Evolutionary conservation across 768 basidiomycete species (phyloP).

Genomic region (Cyclocybe cylindracea): DNA sequence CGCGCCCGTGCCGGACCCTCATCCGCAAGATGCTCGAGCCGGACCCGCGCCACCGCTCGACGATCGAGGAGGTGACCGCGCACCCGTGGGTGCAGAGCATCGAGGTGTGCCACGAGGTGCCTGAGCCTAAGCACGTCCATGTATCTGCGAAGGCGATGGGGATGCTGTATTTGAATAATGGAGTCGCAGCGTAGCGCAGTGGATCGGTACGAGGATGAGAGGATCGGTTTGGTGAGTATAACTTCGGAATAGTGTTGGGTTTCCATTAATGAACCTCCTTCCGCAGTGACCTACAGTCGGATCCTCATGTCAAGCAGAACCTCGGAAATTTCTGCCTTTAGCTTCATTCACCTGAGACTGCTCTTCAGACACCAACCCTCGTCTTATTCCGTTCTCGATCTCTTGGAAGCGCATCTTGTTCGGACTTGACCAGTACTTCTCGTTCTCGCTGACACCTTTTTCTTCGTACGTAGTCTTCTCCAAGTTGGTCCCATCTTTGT

Average conservation of each 20-base stretch:
- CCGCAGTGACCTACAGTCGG: no score
- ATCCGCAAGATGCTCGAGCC: slow-evolving; percentile 96
- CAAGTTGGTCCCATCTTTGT: no score
- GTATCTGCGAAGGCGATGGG: slow-evolving; percentile 63
- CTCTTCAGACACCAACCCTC: no score
- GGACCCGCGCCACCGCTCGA: slow-evolving; percentile 72
- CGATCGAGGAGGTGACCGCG: slow-evolving; percentile 79
- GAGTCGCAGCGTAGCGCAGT: slow-evolving; percentile 3
- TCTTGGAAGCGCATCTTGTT: no score
- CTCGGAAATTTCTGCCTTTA: no score
- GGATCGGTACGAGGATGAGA: not conserved
- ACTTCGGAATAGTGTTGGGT: not conserved
- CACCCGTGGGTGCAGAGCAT: slow-evolving; percentile 81
- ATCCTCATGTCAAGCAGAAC: no score
- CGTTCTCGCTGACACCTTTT: no score
- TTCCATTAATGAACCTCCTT: not conserved
- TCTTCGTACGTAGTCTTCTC: no score
- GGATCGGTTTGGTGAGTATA: slow-evolving; percentile 1
- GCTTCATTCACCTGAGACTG: no score
- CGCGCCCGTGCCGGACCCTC: slow-evolving; percentile 79
- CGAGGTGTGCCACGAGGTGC: slow-evolving; percentile 75
- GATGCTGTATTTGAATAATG: slow-evolving; percentile 40
- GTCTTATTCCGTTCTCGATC: no score
- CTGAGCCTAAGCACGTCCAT: slow-evolving; percentile 72
- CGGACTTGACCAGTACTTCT: no score